phyloP scores from a whole-genome alignment of 148 eudicot genomes.

The Euryodendron excelsum region DNA sequence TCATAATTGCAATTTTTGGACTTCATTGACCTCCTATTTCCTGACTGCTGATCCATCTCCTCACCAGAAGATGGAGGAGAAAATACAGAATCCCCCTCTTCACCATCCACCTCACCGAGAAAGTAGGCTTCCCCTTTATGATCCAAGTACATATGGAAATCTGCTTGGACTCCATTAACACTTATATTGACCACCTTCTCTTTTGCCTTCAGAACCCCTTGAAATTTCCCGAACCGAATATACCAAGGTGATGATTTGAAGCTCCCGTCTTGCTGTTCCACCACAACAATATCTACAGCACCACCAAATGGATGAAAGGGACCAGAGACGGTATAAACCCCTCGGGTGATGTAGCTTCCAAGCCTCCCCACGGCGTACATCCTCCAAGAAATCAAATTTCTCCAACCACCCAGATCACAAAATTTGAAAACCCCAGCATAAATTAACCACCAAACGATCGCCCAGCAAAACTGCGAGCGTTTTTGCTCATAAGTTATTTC shows the following conservation, averaged over 20 bases:
- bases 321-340: conserved; percentile 71
- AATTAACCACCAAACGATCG: conserved; percentile 1
- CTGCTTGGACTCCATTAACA: conserved; percentile 73
- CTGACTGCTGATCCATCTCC: conserved; percentile 39
- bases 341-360: conserved; percentile 70
- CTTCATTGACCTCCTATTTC: conserved; percentile 33
- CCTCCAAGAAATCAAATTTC: conserved; percentile 20
- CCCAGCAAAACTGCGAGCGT: conserved; percentile 1
- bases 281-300: conserved; percentile 94
- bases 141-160: conserved; percentile 82
- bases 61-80: conserved; percentile 57
- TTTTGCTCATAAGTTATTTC: neutral
- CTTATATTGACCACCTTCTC: conserved; percentile 67
- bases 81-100: conserved; percentile 37
- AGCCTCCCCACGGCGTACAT: conserved; percentile 88
- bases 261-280: conserved; percentile 81
- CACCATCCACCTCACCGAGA: conserved; percentile 55
- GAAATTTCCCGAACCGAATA: conserved; percentile 89
- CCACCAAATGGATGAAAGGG: conserved; percentile 95
- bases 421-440: conserved; percentile 12
- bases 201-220: conserved; percentile 76
- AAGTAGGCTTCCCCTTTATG: conserved; percentile 82
- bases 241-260: conserved; percentile 97
- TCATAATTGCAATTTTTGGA: conserved; percentile 43
- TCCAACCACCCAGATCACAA: conserved; percentile 12